phyloP scores from a whole-genome alignment of 257 asterid genomes.

The Plantago major region DNA sequence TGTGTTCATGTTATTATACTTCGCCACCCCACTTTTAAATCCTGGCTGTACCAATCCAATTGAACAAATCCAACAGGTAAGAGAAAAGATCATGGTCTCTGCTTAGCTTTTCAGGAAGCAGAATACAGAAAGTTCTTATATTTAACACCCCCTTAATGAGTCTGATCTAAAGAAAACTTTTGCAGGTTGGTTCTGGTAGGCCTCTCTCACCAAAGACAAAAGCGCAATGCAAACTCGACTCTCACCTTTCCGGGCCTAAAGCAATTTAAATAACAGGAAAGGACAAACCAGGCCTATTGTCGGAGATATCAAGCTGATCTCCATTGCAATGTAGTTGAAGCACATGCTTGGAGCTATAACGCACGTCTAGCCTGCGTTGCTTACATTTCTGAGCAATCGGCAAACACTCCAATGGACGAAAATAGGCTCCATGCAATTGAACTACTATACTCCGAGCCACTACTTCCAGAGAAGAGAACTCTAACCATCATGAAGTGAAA shows the following conservation, averaged over 20 bases:
- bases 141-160: background rate
- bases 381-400: constrained; percentile 46
- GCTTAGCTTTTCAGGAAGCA: too few species aligned
- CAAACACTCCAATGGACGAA: constrained; percentile 45
- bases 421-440: constrained; percentile 53
- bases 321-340: constrained; percentile 60
- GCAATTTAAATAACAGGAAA: constrained; percentile 74
- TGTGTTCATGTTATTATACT: too few species aligned
- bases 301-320: constrained; percentile 78
- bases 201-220: constrained; percentile 19
- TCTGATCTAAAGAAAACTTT: background rate
- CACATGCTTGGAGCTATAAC: constrained; percentile 82
- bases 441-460: constrained; percentile 65
- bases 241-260: constrained; percentile 27
- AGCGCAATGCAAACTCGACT: constrained; percentile 22
- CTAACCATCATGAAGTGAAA: constrained; percentile 41
- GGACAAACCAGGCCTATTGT: constrained; percentile 68
- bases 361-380: constrained; percentile 64
- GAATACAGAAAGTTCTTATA: too few species aligned
- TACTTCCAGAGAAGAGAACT: constrained; percentile 27
- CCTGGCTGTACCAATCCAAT: too few species aligned
- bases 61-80: too few species aligned
- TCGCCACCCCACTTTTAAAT: too few species aligned
- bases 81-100: too few species aligned
- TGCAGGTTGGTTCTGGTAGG: constrained; percentile 47